Percentiles rank a stretch among this genome's conserved stretches.
Conservation (phyloP, 2,329 filamentous ascomycete genomes). For the Fusarium coicis region DNA sequence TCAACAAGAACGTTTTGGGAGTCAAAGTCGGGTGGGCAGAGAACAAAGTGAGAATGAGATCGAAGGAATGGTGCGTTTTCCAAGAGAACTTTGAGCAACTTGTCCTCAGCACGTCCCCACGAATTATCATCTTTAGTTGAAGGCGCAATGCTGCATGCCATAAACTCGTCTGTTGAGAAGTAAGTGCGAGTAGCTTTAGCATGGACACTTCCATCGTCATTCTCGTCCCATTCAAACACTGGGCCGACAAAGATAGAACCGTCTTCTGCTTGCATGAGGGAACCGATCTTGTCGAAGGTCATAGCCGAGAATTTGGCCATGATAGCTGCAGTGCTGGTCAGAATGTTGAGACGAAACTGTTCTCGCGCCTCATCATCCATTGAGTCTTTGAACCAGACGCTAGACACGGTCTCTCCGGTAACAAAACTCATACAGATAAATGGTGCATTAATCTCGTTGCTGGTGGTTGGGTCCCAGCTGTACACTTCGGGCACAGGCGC, state of each 20-base stretch:
- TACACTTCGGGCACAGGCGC: neutral
- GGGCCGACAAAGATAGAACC: neutral
- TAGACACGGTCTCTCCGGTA: neutral
- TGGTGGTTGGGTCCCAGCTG: neutral
- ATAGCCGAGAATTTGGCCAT: neutral
- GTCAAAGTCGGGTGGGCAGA: neutral
- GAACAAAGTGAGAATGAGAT: neutral
- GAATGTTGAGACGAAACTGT: neutral
- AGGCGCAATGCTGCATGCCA: neutral
- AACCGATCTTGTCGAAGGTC: neutral
- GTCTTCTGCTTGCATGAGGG: neutral
- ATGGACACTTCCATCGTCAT: neutral
- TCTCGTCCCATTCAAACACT: accelerated
- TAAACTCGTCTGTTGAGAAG: neutral
- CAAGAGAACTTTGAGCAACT: neutral
- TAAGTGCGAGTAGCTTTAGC: neutral
- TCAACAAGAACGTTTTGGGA: neutral
- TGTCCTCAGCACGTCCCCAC: neutral
- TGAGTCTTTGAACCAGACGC: constrained; percentile 1
- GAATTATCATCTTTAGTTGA: no score
- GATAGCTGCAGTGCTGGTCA: neutral
- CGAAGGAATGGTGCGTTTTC: neutral
- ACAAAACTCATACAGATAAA: constrained; percentile 8
- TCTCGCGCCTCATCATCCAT: neutral
- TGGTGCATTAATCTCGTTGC: constrained; percentile 1